phyloP scores from a whole-genome alignment of 2,329 filamentous ascomycete species.

The Nigrospora oryzae region DNA sequence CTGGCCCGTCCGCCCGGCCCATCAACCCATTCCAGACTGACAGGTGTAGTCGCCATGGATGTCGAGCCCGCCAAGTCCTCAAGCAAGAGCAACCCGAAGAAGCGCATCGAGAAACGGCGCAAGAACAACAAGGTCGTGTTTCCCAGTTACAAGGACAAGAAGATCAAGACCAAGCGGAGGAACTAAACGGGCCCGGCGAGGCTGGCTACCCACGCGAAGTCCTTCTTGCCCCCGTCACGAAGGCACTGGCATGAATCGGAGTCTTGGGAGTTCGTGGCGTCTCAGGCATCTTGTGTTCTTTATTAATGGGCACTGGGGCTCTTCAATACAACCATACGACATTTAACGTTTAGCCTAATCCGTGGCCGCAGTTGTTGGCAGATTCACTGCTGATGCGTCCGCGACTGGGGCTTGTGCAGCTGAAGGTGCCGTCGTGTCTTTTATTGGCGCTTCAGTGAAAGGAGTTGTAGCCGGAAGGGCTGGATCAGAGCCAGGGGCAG shows the following conservation, averaged over 20 bases:
- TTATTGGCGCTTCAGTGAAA: too few species aligned
- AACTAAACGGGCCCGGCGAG: too few species aligned
- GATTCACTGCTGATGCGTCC: too few species aligned
- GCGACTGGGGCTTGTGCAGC: too few species aligned
- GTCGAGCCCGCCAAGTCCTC: constrained; percentile 39
- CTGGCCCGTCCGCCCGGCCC: background rate
- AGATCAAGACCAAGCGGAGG: constrained; percentile 31
- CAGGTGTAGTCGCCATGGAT: constrained; percentile 40
- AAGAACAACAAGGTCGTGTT: constrained; percentile 53
- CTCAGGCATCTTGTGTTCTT: too few species aligned
- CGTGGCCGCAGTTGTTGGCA: too few species aligned
- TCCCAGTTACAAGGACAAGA: constrained; percentile 45
- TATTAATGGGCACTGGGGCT: too few species aligned
- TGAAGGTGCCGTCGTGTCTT: too few species aligned
- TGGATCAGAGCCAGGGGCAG: too few species aligned
- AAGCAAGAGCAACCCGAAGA: constrained; percentile 30
- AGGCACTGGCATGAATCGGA: constrained; percentile 2
- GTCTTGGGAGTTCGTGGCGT: constrained; percentile 1
- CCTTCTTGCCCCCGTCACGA: background rate
- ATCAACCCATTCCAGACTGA: constrained; percentile 10
- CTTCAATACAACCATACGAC: too few species aligned
- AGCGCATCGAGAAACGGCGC: constrained; percentile 48
- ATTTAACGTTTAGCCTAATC: too few species aligned
- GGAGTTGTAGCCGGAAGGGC: too few species aligned
- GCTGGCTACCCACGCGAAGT: background rate